Evolutionary conservation across 495 filamentous ascomycete species (phyloP), one percentile per base, ranked within the genome.

Genomic region (Aspergillus sclerotioniger): DNA sequence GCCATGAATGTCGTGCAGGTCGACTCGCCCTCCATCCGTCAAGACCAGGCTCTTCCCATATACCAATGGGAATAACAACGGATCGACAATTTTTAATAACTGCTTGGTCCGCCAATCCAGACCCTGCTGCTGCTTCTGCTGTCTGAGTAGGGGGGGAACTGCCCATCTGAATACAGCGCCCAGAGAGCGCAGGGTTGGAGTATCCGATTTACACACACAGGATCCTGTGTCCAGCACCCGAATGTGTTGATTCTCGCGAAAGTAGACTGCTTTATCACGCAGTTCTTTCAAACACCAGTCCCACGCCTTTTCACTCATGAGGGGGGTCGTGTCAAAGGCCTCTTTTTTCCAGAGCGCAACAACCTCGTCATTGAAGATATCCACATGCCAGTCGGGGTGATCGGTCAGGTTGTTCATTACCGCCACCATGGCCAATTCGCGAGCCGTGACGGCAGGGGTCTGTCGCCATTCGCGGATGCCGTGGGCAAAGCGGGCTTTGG

Each of bases 371-470:
- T 61, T 39, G 41, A 53, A 61, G 21, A 61, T 33, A 12, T 25
- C 47, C 32, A 28, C 31, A 29, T 57, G 28, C 81, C 76, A 84
- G 19, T 71, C 66, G n/a, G 67, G 62, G 61, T 76, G 78, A 61
- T 81, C 65, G 41, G 75, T 69, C 17, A 76, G 62, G 15, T 33
- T 50, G 51, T 72, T 65, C 51, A 77, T 71, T 13, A 71, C n/a
- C 1, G 46, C 56, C 44, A 74, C 56, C 54, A 72, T 69, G 3
- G 56, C 64, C 20, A 67, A 53, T 58, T 78, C 77, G 39, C 70
- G 69, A 16, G 67, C 53, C 4, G 71, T 72, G 3, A 61, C 48
- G 52, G 51, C 31, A 7, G 35, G 37, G 16, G 12, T 37, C n/a
- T 37, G 17, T 0, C 44, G 44, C 59, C 59, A 61, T 2, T 53